These are phyloP conservation scores for Vararia minispora DNA, from an alignment of 768 basidiomycete genomes.

Conservation along the genomic window DNA sequence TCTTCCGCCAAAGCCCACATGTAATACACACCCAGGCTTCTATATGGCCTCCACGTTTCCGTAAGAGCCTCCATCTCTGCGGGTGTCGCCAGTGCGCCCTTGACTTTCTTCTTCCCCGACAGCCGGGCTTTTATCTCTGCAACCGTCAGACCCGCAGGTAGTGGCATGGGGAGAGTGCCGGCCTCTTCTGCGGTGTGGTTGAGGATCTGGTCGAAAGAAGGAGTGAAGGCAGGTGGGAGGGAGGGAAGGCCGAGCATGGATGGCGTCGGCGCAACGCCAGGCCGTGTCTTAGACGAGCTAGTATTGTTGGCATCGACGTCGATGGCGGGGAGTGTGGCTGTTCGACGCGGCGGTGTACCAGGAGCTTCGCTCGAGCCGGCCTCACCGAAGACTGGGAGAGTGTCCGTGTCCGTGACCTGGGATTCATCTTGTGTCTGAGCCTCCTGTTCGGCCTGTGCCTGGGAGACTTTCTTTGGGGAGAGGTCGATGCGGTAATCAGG, in stretches of 20 bases:
- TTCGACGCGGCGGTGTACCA: constrained; percentile 11
- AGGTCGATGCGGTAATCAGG: constrained; percentile 35
- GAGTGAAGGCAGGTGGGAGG: constrained; percentile 53
- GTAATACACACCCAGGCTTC: constrained; percentile 77
- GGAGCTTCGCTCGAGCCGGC: background rate
- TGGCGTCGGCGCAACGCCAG: no score
- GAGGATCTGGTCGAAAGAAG: constrained; percentile 50
- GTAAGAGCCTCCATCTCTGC: constrained; percentile 76
- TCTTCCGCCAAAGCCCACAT: constrained; percentile 74
- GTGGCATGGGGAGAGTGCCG: constrained; percentile 22
- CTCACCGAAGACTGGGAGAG: constrained; percentile 4
- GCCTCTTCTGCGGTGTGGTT: constrained; percentile 22
- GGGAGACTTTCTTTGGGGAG: constrained; percentile 38
- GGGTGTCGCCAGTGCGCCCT: constrained; percentile 69
- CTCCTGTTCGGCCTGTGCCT: constrained; percentile 10
- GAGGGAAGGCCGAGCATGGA: constrained; percentile 20
- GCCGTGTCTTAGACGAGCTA: no score
- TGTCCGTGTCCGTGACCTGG: constrained; percentile 1
- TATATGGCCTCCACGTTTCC: constrained; percentile 68
- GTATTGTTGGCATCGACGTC: no score
- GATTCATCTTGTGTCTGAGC: constrained; percentile 3
- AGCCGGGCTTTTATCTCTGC: constrained; percentile 47
- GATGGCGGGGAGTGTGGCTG: no score
- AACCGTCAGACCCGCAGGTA: constrained; percentile 53
- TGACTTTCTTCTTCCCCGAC: constrained; percentile 60